Evolutionary conservation across 169 alveolate species (phyloP), one percentile per base, ranked within the genome.

Genomic region (Plasmodium fragile): DNA sequence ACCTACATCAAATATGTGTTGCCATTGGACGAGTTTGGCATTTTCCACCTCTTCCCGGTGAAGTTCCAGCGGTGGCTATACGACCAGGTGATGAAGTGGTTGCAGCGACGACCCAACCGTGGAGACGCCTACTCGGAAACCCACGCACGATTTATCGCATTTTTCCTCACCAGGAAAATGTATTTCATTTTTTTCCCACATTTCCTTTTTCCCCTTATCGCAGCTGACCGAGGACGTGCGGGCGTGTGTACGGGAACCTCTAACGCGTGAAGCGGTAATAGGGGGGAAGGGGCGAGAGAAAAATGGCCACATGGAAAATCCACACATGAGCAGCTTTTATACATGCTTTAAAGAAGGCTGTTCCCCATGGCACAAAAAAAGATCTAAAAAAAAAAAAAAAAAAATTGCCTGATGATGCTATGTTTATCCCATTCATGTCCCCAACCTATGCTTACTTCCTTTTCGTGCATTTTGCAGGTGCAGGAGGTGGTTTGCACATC

Each of bases 21-120:
- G 13, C 94, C 94, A 3, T 78, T 89, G 28, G 94, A 89, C n/a
- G 94, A 89, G 32, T 89, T 89, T 13, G 94, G 94, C 34, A 89
- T 89, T 59, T 89, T 39, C 49, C 94, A 89, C n/a, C 72, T 89
- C 13, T 55, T 89, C 43, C 94, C 94, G 32, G 72, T 89, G 25
- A 89, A 89, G 71, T 78, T 41, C 71, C 94, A 89, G 82, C 45
- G 70, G 6, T 25, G 65, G 52, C 65, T 89, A 41, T 89, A 89
- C 53, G 55, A 89, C 34, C 73, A 89, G 89, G 94, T 89, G 25
- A 49, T 10, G 59, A 16, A 22, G 59, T 22, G 16, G 25, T 2
- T 3, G 22, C 22, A 11, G 55, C 5, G 55, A 18, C 11, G 55
- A 45, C 11, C 52, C 11, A 41, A 41, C 52, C 52, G 52, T 41